Evolutionary conservation across 2,329 filamentous ascomycete genomes (phyloP).

Genomic region (Eutypa lata): DNA sequence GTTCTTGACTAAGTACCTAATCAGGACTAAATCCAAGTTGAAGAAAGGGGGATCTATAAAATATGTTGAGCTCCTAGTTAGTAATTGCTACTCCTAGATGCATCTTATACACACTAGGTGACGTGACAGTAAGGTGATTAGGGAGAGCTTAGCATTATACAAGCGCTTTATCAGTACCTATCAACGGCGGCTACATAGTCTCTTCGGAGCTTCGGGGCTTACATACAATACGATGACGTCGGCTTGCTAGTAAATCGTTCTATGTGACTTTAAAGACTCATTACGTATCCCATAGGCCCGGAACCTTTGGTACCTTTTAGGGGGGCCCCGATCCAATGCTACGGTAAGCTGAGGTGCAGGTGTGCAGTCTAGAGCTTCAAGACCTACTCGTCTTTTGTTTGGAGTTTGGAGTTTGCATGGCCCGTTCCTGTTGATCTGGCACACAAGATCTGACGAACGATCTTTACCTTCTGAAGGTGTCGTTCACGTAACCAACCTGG

Average conservation of each 20-base stretch:
- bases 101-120: too few relatives aligned
- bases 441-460: neutral
- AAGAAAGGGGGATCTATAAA: too few relatives aligned
- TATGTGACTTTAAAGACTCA: neutral
- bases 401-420: neutral
- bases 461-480: neutral
- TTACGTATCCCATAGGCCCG: neutral
- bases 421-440: neutral
- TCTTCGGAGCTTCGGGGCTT: neutral
- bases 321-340: neutral
- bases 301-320: neutral
- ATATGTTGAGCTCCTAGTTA: too few relatives aligned
- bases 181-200: neutral
- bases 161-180: too few relatives aligned
- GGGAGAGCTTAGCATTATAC: too few relatives aligned
- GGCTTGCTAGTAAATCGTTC: neutral
- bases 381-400: neutral
- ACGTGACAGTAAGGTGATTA: too few relatives aligned
- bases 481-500: neutral
- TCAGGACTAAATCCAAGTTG: too few relatives aligned
- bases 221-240: conserved; percentile 1
- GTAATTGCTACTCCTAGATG: too few relatives aligned
- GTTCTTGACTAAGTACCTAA: too few relatives aligned
- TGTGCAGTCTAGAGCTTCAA: neutral
- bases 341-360: neutral